phyloP scores from a whole-genome alignment of 139 green algal species.

The Haematococcus lacustris region DNA sequence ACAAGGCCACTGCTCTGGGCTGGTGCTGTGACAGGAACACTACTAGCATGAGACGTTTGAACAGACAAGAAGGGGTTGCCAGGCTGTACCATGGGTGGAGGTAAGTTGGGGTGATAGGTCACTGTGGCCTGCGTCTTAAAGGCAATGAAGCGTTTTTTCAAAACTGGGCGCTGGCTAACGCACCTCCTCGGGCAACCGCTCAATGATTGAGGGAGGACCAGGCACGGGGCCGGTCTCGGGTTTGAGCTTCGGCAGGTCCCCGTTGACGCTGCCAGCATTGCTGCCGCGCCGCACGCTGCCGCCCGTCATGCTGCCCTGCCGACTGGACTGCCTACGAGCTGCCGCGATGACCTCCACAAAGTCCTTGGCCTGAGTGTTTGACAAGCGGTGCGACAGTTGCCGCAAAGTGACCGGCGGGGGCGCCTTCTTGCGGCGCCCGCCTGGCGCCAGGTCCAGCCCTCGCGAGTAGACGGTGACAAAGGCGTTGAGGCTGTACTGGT shows the following conservation, averaged over 20 bases:
- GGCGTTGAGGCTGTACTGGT: slow-evolving; percentile 70
- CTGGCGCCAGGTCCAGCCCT: slow-evolving; percentile 69
- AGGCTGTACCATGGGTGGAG: too few relatives aligned
- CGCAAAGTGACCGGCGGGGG: slow-evolving; percentile 18
- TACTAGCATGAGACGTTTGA: too few relatives aligned
- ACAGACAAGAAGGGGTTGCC: too few relatives aligned
- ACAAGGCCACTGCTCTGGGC: too few relatives aligned
- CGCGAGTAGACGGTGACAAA: slow-evolving; percentile 71
- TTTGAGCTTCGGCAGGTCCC: not conserved
- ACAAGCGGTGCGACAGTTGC: slow-evolving; percentile 27
- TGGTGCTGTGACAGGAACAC: too few relatives aligned
- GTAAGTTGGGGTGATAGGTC: too few relatives aligned
- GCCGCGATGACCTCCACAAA: slow-evolving; percentile 50
- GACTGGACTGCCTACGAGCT: slow-evolving; percentile 26
- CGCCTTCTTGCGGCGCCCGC: slow-evolving; percentile 48
- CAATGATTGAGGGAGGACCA: too few relatives aligned
- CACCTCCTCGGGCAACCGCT: too few relatives aligned
- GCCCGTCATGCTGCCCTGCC: not conserved
- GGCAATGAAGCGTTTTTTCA: too few relatives aligned
- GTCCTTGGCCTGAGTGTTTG: slow-evolving; percentile 24
- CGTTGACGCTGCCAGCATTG: slow-evolving; percentile 5
- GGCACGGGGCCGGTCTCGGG: too few relatives aligned
- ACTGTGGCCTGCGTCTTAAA: too few relatives aligned
- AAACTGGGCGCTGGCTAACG: too few relatives aligned
- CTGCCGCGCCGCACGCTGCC: not conserved